Evolutionary conservation across 2,329 filamentous ascomycete genomes (phyloP).

Genomic region (Neonectria punicea): DNA sequence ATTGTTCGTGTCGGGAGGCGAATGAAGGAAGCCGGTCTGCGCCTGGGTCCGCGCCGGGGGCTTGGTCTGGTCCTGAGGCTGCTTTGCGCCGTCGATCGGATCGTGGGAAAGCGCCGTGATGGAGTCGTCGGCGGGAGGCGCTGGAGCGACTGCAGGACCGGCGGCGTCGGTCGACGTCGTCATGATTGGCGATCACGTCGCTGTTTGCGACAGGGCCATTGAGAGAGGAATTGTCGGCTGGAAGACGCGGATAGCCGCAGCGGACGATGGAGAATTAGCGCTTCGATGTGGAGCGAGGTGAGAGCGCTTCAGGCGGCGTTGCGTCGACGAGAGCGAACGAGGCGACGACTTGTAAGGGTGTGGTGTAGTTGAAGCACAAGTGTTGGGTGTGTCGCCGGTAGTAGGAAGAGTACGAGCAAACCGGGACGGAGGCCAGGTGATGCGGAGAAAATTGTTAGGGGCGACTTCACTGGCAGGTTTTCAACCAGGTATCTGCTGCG

Average conservation of each 20-base stretch:
- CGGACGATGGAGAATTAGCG: conserved; percentile 20
- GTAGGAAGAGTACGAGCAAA: background rate
- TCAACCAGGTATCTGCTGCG: conserved; percentile 9
- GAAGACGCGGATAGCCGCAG: conserved; percentile 29
- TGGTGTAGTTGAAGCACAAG: conserved; percentile 34
- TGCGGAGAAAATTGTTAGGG: conserved; percentile 43
- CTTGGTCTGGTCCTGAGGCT: conserved; percentile 43
- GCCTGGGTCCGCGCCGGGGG: conserved; percentile 14
- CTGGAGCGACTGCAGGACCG: conserved; percentile 60
- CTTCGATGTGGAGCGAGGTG: conserved; percentile 4
- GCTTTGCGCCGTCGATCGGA: conserved; percentile 51
- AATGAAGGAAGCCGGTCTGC: conserved; percentile 63
- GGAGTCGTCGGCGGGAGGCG: conserved; percentile 45
- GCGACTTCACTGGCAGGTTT: background rate
- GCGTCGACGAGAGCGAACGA: conserved; percentile 23
- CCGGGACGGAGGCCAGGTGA: conserved; percentile 40
- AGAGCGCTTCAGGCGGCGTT: conserved; percentile 10
- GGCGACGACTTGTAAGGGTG: conserved; percentile 28
- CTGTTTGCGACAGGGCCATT: conserved; percentile 51
- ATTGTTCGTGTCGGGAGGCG: conserved; percentile 72
- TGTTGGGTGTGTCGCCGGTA: conserved; percentile 21
- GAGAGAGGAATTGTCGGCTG: conserved; percentile 36
- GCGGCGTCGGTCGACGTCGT: conserved; percentile 62
- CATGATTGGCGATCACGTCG: conserved; percentile 58
- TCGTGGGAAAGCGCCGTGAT: conserved; percentile 41